phyloP scores from a whole-genome alignment of 352 stramenopile genomes.

The Pythium sp. region DNA sequence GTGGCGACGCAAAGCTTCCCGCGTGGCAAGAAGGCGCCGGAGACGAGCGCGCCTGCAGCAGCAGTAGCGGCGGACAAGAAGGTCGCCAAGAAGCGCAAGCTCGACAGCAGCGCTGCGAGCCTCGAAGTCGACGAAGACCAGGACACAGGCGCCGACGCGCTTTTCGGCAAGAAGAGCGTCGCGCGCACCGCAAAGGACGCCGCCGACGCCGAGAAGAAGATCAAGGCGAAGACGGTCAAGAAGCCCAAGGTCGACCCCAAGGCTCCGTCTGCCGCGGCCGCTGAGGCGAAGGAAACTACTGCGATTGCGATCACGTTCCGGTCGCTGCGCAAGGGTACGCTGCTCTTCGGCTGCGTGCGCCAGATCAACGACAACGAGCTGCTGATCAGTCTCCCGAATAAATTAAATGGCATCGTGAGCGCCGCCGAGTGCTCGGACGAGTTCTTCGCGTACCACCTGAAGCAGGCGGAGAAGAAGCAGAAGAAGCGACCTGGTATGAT shows the following conservation, averaged over 20 bases:
- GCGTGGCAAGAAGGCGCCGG: slow-evolving; percentile 56
- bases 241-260: slow-evolving; percentile 17
- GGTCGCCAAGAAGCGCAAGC: slow-evolving; percentile 47
- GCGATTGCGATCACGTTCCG: slow-evolving; percentile 67
- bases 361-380: slow-evolving; percentile 85
- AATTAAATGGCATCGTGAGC: slow-evolving; percentile 91
- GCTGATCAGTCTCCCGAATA: slow-evolving; percentile 91
- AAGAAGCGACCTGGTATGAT: slow-evolving; percentile 20
- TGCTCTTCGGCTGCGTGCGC: slow-evolving; percentile 87
- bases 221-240: slow-evolving; percentile 30
- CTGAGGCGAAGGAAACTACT: slow-evolving; percentile 26
- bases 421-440: slow-evolving; percentile 79
- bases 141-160: slow-evolving; percentile 40
- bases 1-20: slow-evolving; percentile 59
- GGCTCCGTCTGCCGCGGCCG: slow-evolving; percentile 13
- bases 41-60: neutral
- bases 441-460: slow-evolving; percentile 42
- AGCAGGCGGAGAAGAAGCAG: slow-evolving; percentile 19
- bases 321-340: slow-evolving; percentile 55
- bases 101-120: slow-evolving; percentile 23
- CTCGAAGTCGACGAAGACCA: slow-evolving; percentile 27
- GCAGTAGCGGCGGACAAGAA: slow-evolving; percentile 11
- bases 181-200: slow-evolving; percentile 15
- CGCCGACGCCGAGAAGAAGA: slow-evolving; percentile 22
- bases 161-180: slow-evolving; percentile 81